Base-by-base conservation (phyloP, 331 rosid species). In the Acacia concinna region DNA sequence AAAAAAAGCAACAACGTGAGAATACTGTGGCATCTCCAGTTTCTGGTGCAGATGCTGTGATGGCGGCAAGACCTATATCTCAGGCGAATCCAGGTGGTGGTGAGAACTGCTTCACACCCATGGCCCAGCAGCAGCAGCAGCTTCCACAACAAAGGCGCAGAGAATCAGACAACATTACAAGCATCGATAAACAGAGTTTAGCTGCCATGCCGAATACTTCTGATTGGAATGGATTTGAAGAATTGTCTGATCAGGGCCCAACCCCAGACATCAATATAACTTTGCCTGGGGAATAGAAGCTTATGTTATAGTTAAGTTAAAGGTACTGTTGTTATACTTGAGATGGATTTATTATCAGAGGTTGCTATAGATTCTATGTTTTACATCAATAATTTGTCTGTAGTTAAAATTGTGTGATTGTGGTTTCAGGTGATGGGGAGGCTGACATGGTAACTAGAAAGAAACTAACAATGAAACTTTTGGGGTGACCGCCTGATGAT, bases 201-300 rank as follows among this genome's bases (percentile, higher is more conserved):
- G 92, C 74, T 77, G 84, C 68, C 44, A 41, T 87, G 23, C 71
- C 78, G 20, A 81, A 40, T 80, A 78, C 44, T 81, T 80, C 79
- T 31, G 81, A 77, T 71, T 90, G 97, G 94, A 88, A 87, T 73
- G 88, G 86, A 27, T 77, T 87, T 28, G 91, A 81, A 35, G 81
- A 85, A 2, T 80, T 59, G 32, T 84, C 89, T 14, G 91, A 87
- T 37, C 94, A 87, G 82, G 83, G 81, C 59, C 87, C 74, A 37
- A 89, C 93, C 35, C 94, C 94, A 0, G 97, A 93, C 81, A 93
- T 93, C 83, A 93, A 91, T 47, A 78, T 89, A 32, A 57, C 92
- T n/a, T 77, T 88, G 71, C 79, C 75, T 17, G 89, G 85, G 64
- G 86, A 89, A 82, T 88, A 87, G 86, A 74, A 68, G 74, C 64